Conservation (phyloP, 371 early-diverging fungal genomes). For the Mortierella sp. region DNA sequence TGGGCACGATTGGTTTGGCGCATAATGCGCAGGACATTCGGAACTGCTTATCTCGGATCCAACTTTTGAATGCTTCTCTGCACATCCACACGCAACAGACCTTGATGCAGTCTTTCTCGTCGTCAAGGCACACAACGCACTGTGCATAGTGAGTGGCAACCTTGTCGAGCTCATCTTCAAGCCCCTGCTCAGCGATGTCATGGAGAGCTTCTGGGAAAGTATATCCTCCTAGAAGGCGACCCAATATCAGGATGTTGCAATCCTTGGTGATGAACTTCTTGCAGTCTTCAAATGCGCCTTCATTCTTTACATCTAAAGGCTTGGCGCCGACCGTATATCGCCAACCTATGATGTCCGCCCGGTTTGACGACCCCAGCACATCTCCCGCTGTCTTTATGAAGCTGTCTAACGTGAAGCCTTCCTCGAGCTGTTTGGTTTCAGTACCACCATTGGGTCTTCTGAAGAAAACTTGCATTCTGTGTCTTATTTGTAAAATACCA, state of each 20-base stretch:
- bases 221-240: constrained; percentile 28
- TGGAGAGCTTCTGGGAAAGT: constrained; percentile 20
- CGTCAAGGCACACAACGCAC: constrained; percentile 29
- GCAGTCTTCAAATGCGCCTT: constrained; percentile 5
- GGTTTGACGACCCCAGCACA: constrained; percentile 1
- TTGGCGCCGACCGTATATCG: constrained; percentile 23
- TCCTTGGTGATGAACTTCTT: constrained; percentile 17
- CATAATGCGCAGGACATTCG: constrained; percentile 27
- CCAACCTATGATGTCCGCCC: constrained; percentile 17
- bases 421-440: neutral
- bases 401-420: constrained; percentile 17
- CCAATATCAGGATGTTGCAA: constrained; percentile 27
- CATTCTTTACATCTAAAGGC: constrained; percentile 14
- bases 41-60: constrained; percentile 27
- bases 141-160: constrained; percentile 4
- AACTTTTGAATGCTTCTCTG: constrained; percentile 16
- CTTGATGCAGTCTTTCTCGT: constrained; percentile 13
- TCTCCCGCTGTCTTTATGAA: constrained; percentile 12
- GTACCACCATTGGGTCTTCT: neutral
- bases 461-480: constrained; percentile 31
- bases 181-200: constrained; percentile 21
- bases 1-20: constrained; percentile 14
- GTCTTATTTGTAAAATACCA: no score
- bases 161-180: constrained; percentile 17
- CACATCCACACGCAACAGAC: constrained; percentile 32